Evolutionary conservation across 2,329 filamentous ascomycete species (phyloP).

Genomic region (Lachnellula willkommii): DNA sequence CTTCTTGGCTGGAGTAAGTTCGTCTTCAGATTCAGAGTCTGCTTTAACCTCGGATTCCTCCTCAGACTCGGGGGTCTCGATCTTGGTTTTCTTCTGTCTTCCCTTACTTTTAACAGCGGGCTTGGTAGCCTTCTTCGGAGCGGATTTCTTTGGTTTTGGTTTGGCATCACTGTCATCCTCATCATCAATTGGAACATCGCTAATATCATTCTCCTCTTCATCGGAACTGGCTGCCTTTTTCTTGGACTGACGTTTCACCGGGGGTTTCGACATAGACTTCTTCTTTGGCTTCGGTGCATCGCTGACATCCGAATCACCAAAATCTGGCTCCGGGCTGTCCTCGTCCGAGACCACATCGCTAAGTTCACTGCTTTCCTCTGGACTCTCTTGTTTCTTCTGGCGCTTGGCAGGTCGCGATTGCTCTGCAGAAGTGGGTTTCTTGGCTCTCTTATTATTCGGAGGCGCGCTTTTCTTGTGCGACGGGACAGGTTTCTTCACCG

Average conservation of each 20-base stretch:
- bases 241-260: slow-evolving; percentile 24
- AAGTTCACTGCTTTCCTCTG: slow-evolving; percentile 9
- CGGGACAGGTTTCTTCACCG: slow-evolving; percentile 4
- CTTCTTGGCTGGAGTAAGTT: not conserved
- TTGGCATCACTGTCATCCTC: slow-evolving; percentile 13
- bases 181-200: slow-evolving; percentile 11
- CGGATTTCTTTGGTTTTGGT: slow-evolving; percentile 19
- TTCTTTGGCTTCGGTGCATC: slow-evolving; percentile 35
- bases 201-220: slow-evolving; percentile 9
- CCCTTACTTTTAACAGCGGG: not conserved
- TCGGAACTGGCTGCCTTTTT: slow-evolving; percentile 24
- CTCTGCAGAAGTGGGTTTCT: slow-evolving; percentile 33
- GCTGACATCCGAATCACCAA: slow-evolving; percentile 16
- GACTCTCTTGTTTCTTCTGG: slow-evolving; percentile 20
- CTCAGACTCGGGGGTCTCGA: not conserved
- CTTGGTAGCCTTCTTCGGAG: slow-evolving; percentile 11
- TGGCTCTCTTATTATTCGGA: slow-evolving; percentile 33
- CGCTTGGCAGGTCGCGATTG: slow-evolving; percentile 31
- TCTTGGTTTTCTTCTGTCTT: slow-evolving; percentile 1
- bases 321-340: slow-evolving; percentile 12
- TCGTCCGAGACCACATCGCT: slow-evolving; percentile 11
- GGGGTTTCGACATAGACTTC: slow-evolving; percentile 34
- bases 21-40: slow-evolving; percentile 2
- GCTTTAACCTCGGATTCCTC: not conserved
- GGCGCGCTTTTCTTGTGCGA: slow-evolving; percentile 37